Evolutionary conservation across 805 yeast species (phyloP), one percentile per base, ranked within the genome.

Genomic region (Starmerella ratchasimensis): DNA sequence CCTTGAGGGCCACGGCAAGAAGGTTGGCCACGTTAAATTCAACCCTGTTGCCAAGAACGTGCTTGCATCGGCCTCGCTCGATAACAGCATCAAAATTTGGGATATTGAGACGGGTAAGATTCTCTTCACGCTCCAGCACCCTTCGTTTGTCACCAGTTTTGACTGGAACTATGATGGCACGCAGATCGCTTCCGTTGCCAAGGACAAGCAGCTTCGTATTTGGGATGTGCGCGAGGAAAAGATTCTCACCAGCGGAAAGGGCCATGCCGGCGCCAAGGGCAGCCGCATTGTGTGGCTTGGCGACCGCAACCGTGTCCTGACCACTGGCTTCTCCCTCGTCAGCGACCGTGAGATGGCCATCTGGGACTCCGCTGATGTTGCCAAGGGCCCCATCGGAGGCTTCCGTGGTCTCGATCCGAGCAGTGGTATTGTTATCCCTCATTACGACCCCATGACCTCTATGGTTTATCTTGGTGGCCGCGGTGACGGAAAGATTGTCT

Each of bases 401-500:
- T 83, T 86, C 57, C 68, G 78, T 53, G 72, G 76, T 28, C 69
- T 90, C 34, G 98, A 93, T 56, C 72, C 93, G 18, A 78, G 93
- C 4, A 80, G 96, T 2, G 98, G 99, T 51, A 80, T 90, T 29
- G 64, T 86, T 58, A 80, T 90, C 71, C 98, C 98, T 21, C 72
- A 80, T 52, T 90, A 63, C 55, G 99, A 90, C 56, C 80, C 73
- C 20, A 70, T 80, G 25, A 84, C 80, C 31, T 72, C 76, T 39
- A 72, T 86, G 41, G 66, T 90, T 42, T 90, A 79, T 54, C 64
- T 90, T 44, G 97, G 94, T 23, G 99, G 98, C 50, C 88, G 90
- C 60, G 96, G 96, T 58, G 98, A 90, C 59, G 97, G 97, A 51
- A 90, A 88, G 58, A 82, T 90, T 52, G 80, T 95, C 54, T 88